These are phyloP conservation scores for Centaurea solstitialis DNA, from an alignment of 129 eudicot species.

Conservation along the genomic window DNA sequence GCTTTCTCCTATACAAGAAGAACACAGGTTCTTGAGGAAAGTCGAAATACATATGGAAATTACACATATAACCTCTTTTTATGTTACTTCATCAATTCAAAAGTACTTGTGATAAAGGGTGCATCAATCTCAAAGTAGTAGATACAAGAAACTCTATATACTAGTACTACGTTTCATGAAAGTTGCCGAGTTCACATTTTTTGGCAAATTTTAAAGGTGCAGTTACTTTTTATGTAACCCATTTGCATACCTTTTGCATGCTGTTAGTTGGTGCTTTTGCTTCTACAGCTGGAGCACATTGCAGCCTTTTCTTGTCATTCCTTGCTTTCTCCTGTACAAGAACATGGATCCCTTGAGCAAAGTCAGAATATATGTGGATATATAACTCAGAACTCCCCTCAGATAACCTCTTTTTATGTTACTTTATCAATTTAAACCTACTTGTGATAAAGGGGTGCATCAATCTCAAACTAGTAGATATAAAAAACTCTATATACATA, in stretches of 20 bases:
- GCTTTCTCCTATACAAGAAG: slow-evolving; percentile 16
- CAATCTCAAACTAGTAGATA: background rate
- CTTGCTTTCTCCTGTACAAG: background rate
- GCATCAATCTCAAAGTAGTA: background rate
- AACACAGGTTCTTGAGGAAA: background rate
- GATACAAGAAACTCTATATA: background rate
- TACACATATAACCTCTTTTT: background rate
- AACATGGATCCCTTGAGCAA: background rate
- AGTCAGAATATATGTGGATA: background rate
- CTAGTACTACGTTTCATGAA: background rate
- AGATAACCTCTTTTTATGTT: background rate
- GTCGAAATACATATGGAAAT: background rate
- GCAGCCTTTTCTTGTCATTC: background rate
- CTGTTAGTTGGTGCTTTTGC: slow-evolving; percentile 14
- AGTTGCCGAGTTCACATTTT: background rate
- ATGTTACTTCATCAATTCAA: background rate
- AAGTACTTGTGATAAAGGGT: background rate
- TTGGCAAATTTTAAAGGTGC: background rate
- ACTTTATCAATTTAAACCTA: background rate
- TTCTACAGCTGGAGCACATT: slow-evolving; percentile 4
- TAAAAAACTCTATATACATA: background rate
- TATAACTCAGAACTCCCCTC: background rate
- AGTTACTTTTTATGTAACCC: background rate
- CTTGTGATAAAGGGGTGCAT: background rate
- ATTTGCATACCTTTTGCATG: slow-evolving; percentile 19